Conservation (phyloP, 768 basidiomycete species). For the Suillus paluster region DNA sequence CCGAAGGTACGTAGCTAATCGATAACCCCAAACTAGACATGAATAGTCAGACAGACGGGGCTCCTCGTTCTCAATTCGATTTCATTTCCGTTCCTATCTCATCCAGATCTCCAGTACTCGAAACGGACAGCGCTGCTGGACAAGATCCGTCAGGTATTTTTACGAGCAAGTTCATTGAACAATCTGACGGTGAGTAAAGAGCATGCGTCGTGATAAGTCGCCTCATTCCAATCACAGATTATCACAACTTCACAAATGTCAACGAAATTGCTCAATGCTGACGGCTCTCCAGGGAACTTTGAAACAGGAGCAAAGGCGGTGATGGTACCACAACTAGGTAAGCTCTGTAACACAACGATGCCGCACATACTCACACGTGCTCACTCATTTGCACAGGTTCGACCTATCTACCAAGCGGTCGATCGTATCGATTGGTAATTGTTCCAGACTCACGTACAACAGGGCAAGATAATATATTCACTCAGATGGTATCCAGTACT, state of each 20-base stretch:
- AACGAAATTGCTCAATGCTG: slow-evolving; percentile 65
- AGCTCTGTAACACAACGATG: neutral
- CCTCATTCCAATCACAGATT: slow-evolving; percentile 38
- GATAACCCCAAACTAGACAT: neutral
- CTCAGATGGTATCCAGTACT: slow-evolving; percentile 12
- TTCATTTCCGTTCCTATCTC: slow-evolving; percentile 66
- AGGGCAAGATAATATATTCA: slow-evolving; percentile 41
- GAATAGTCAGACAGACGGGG: slow-evolving; percentile 44
- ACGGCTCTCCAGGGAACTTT: slow-evolving; percentile 69
- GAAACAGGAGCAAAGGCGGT: slow-evolving; percentile 65
- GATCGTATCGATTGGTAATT: slow-evolving; percentile 48
- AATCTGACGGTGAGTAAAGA: slow-evolving; percentile 49
- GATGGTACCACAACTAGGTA: slow-evolving; percentile 71
- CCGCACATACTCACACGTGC: neutral
- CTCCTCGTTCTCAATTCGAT: slow-evolving; percentile 71
- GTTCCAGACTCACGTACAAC: slow-evolving; percentile 43
- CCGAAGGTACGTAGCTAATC: slow-evolving; percentile 47
- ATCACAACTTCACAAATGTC: slow-evolving; percentile 71
- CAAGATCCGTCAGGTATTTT: slow-evolving; percentile 55
- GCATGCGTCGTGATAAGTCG: slow-evolving; percentile 7
- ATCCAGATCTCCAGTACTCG: slow-evolving; percentile 41
- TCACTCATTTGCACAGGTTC: slow-evolving; percentile 25
- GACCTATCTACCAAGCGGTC: slow-evolving; percentile 47
- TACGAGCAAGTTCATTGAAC: slow-evolving; percentile 50
- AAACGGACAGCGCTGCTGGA: slow-evolving; percentile 52